Percentiles rank a stretch among this genome's conserved stretches.
Conservation (phyloP, 2,329 filamentous ascomycete genomes). For the Diaporthe australafricana region DNA sequence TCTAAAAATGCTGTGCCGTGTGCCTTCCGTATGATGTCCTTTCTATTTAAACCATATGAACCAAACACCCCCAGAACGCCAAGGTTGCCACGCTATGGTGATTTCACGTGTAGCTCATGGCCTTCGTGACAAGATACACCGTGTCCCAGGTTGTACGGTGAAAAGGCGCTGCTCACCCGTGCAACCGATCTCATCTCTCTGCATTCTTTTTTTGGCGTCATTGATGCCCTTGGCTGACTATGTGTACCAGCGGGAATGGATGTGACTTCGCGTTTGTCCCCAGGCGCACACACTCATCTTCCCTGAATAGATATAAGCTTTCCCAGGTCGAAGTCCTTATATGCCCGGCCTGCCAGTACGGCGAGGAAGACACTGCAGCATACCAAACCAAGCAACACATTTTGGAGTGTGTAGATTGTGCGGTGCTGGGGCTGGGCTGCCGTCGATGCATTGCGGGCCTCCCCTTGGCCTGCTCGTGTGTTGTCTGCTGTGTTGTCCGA, state of each 20-base stretch:
- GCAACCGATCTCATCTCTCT: not conserved
- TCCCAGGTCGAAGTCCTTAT: not conserved
- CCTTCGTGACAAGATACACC: not conserved
- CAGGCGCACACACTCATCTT: not conserved
- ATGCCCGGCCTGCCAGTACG: constrained; percentile 6
- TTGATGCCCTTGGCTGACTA: not conserved
- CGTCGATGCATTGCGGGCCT: not conserved
- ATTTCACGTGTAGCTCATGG: not conserved
- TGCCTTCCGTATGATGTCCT: not conserved
- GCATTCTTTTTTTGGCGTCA: not conserved
- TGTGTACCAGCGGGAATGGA: not conserved
- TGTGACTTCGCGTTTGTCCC: no score
- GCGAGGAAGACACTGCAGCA: not conserved
- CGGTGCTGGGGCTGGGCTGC: not conserved
- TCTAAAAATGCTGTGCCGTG: constrained; percentile 20
- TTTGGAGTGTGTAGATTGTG: not conserved
- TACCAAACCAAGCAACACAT: not conserved
- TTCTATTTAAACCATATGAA: constrained; percentile 16
- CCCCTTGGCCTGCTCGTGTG: not conserved
- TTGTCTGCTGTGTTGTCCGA: not conserved
- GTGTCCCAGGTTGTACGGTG: not conserved
- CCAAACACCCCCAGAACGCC: constrained; percentile 5
- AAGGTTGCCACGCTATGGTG: not conserved
- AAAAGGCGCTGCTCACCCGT: not conserved
- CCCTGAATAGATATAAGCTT: not conserved